Percentiles rank a stretch among this genome's conserved stretches.
phyloP scores from a whole-genome alignment of 2,329 filamentous ascomycete genomes.

The Helicocarpus griseus region DNA sequence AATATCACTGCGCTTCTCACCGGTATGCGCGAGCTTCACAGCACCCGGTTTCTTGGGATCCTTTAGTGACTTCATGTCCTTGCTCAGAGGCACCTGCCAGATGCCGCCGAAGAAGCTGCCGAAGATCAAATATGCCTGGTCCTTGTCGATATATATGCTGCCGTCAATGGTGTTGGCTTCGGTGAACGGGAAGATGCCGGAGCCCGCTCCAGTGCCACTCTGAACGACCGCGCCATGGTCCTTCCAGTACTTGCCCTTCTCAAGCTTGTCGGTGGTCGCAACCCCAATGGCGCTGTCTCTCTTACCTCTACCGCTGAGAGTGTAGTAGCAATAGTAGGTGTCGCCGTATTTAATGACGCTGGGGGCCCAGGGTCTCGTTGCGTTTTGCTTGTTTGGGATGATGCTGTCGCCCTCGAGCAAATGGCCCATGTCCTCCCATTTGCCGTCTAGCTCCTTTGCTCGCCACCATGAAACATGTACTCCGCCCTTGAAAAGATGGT shows the following conservation, averaged over 20 bases:
- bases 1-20: conserved; percentile 16
- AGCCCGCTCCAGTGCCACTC: conserved; percentile 19
- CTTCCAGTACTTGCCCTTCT: conserved; percentile 19
- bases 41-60: conserved; percentile 16
- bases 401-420: conserved; percentile 22
- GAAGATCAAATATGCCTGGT: conserved; percentile 23
- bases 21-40: conserved; percentile 20
- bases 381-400: conserved; percentile 21
- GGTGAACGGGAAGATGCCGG: conserved; percentile 22
- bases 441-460: conserved; percentile 20
- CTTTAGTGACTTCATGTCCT: conserved; percentile 22
- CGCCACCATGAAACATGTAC: conserved; percentile 19
- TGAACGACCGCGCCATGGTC: conserved; percentile 28
- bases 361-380: conserved; percentile 27
- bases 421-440: conserved; percentile 25
- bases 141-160: conserved; percentile 18
- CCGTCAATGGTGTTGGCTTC: conserved; percentile 30
- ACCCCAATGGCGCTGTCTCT: conserved; percentile 29
- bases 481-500: conserved; percentile 27
- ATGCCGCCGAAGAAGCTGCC: conserved; percentile 30
- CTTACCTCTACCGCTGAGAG: conserved; percentile 20
- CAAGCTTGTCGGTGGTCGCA: conserved; percentile 20
- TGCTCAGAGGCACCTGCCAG: conserved; percentile 25
- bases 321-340: conserved; percentile 30
- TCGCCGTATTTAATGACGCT: conserved; percentile 21